Base-by-base conservation (phyloP, 495 filamentous ascomycete genomes). In the Penicillium paxilli region DNA sequence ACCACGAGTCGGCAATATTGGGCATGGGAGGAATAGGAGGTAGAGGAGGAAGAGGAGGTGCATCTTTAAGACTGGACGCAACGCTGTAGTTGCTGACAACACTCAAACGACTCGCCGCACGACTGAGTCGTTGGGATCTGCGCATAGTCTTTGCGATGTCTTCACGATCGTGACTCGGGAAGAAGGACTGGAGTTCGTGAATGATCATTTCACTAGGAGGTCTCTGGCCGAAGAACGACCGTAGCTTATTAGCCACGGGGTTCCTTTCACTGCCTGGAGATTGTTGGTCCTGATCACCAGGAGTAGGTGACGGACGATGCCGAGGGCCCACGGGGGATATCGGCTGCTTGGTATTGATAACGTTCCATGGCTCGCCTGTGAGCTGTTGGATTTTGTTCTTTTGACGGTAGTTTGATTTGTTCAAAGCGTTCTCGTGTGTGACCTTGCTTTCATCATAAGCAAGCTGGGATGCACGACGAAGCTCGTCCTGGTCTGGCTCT, bases 151-250 rank as follows among this genome's bases (percentile, higher is more conserved):
- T 83, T 63, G 96, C 95, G 55, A 99, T 95, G 51, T 92, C 89
- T 65, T 96, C 91, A 47, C 88, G 84, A 32, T 90, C 86, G 64
- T 96, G 92, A 60, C 96, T 92, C 2, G 94, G 94, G 81, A 99
- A 99, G 74, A 97, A 99, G 6, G 92, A 92, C 11, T 88, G 89
- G 35, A 98, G 80, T 66, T 99, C 94, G 23, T 92, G 92, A 42
- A 92, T 94, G 64, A 99, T 98, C 74, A 99, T 80, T 74, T 98
- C 95, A 68, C 92, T 96, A 3, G 95, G 95, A 16, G 94, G 94
- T 62, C 94, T 78, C 51, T 91, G 84, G 46, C 95, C 94, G 63
- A 95, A 91, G 78, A 97, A 96, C 50, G 77, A 74, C 58, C 85
- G 79, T 64, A 92, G 68, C 73, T 87, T 81, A 64, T 83, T 81